Evolutionary conservation across 768 basidiomycete species (phyloP).

Genomic region (Chalciporus pseudorubinellus): DNA sequence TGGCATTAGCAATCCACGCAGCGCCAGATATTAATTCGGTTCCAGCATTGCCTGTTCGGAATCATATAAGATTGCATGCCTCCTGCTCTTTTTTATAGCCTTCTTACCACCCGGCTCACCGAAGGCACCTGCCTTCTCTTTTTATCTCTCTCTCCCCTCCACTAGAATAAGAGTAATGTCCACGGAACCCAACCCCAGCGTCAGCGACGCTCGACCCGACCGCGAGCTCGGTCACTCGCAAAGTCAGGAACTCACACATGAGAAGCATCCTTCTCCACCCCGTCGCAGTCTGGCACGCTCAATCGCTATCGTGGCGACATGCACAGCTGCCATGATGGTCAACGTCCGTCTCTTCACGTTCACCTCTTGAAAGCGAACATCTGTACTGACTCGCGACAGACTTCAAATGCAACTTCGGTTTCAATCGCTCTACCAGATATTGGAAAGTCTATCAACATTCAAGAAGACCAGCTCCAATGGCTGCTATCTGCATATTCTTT

Average conservation of each 20-base stretch:
- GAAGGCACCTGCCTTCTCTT: background rate
- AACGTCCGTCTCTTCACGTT: slow-evolving; percentile 26
- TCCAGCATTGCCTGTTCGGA: background rate
- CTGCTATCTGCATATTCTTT: slow-evolving; percentile 63
- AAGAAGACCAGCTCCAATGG: slow-evolving; percentile 61
- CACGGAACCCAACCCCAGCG: slow-evolving; percentile 9
- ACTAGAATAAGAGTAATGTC: background rate
- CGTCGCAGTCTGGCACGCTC: slow-evolving; percentile 26
- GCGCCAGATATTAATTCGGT: background rate
- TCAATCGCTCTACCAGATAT: slow-evolving; percentile 54
- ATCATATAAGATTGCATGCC: slow-evolving; percentile 20
- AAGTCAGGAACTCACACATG: slow-evolving; percentile 5
- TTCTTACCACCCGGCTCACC: background rate
- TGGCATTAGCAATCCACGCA: background rate
- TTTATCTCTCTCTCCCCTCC: background rate
- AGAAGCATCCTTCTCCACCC: slow-evolving; percentile 3
- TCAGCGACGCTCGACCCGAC: slow-evolving; percentile 13
- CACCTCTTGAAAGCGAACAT: background rate
- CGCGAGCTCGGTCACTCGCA: slow-evolving; percentile 10
- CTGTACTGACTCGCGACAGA: slow-evolving; percentile 20
- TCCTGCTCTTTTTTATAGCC: background rate
- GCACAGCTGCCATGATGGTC: slow-evolving; percentile 40
- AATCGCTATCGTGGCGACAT: slow-evolving; percentile 34
- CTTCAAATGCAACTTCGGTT: slow-evolving; percentile 40
- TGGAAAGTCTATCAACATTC: slow-evolving; percentile 46